Evolutionary conservation across 306 rosid species (phyloP), one percentile per base, ranked within the genome.

Genomic region (cucumber (Cucumis sativus)): DNA sequence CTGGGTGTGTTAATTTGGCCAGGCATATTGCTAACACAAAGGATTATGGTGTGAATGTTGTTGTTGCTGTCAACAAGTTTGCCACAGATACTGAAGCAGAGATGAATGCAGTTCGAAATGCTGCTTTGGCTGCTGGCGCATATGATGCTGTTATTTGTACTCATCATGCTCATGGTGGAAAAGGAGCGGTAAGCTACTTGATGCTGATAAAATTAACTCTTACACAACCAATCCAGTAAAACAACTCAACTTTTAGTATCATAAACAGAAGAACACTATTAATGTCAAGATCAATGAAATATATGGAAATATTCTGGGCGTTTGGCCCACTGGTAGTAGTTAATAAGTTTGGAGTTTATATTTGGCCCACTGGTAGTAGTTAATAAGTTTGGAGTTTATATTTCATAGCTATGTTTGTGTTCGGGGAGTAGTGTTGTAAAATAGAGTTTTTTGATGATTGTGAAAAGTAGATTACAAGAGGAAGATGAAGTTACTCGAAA

Each of bases 141-240:
- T 90, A 78, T 69, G 97, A 92, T 85, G 97, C 99, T 23, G 89
- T 95, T 49, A 85, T 95, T 75, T 95, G 97, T 83, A 72, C 88
- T 77, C 99, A 95, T 82, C 99, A 95, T 63, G 99, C 99, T 28
- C 96, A 92, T 75, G 99, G 99, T 78, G 99, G 99, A 85, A 90
- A 45, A 82, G 99, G 99, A 89, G 99, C 99, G 58, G 99, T 95
- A 82, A 86, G 96, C 10, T 71, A 76, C 70, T 74, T 18, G 39
- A 30, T 56, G 49, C 39, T 33, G 39, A 60, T 39, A n/a, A 62
- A 13, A 1, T 66, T 58, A 68, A 2, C 11, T 47, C 33, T 8
- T 3, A 30, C 8, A 63, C 43, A 73, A 12, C 58, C 13, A 20
- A 51, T n/a, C 16, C 66, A 20, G 45, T 14, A 6, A 75, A 57